phyloP scores from a whole-genome alignment of 768 basidiomycete genomes.

The Podaxis pistillaris region DNA sequence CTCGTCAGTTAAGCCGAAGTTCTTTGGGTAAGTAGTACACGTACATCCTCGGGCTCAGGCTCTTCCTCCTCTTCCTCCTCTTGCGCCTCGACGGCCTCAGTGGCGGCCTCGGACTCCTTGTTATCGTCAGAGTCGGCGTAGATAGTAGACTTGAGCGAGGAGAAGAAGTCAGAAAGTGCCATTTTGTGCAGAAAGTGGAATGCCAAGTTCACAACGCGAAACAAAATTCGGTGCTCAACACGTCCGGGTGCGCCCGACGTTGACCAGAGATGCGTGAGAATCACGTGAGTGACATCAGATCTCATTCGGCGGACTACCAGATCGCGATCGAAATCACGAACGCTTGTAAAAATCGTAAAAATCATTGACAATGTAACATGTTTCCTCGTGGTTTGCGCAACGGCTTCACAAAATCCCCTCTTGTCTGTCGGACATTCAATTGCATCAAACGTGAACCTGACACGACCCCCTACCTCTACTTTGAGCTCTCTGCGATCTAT shows the following conservation, averaged over 20 bases:
- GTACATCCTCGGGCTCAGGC: constrained; percentile 82
- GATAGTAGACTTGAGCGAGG: constrained; percentile 42
- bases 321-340: too few relatives aligned
- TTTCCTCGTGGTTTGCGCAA: too few relatives aligned
- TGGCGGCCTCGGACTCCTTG: constrained; percentile 60
- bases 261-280: background rate
- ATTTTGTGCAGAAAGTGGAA: background rate
- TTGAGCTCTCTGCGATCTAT: too few relatives aligned
- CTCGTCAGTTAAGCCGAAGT: background rate
- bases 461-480: too few relatives aligned
- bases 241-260: constrained; percentile 1
- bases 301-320: background rate
- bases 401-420: too few relatives aligned
- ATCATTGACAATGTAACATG: too few relatives aligned
- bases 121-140: constrained; percentile 45
- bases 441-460: too few relatives aligned
- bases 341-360: too few relatives aligned
- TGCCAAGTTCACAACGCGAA: background rate
- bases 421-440: too few relatives aligned
- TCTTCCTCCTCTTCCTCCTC: constrained; percentile 39
- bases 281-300: background rate
- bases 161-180: constrained; percentile 32
- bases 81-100: constrained; percentile 34
- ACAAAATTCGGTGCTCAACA: background rate
- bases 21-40: constrained; percentile 26